Evolutionary conservation across 129 eudicot genomes (phyloP).

Genomic region (Chrysanthemum seticuspe): DNA sequence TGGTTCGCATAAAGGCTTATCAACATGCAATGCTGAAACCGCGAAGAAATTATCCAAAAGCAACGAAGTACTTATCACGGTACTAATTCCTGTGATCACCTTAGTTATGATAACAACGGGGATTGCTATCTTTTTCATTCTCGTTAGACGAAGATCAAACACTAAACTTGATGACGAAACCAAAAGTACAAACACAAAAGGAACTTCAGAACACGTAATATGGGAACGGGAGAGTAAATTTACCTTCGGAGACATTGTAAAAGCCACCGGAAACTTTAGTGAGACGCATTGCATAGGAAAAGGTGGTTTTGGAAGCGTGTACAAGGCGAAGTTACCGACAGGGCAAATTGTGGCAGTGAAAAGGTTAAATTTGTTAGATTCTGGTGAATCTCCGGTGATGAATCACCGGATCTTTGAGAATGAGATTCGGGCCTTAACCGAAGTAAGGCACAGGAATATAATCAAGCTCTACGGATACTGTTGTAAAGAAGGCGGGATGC

Average conservation of each 20-base stretch:
- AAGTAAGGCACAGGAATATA: slow-evolving; percentile 76
- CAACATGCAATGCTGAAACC: slow-evolving; percentile 36
- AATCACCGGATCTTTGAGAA: slow-evolving; percentile 64
- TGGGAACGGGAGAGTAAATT: slow-evolving; percentile 65
- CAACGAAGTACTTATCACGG: slow-evolving; percentile 35
- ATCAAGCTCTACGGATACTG: slow-evolving; percentile 77
- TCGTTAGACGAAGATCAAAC: slow-evolving; percentile 34
- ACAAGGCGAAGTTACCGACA: slow-evolving; percentile 46
- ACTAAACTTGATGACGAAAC: slow-evolving; percentile 37
- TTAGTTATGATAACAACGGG: slow-evolving; percentile 36
- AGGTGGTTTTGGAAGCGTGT: slow-evolving; percentile 87
- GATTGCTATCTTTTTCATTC: slow-evolving; percentile 25
- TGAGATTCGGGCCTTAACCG: slow-evolving; percentile 71
- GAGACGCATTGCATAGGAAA: slow-evolving; percentile 69
- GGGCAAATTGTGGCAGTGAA: slow-evolving; percentile 73
- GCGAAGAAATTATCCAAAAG: slow-evolving; percentile 24
- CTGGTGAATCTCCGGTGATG: slow-evolving; percentile 41
- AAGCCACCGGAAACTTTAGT: slow-evolving; percentile 66
- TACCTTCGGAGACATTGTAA: slow-evolving; percentile 60
- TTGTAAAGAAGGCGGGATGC: slow-evolving; percentile 47
- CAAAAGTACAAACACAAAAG: slow-evolving; percentile 16
- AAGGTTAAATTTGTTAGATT: slow-evolving; percentile 39
- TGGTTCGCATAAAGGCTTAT: slow-evolving; percentile 52
- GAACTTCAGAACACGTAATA: slow-evolving; percentile 40
- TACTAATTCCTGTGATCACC: slow-evolving; percentile 46